Evolutionary conservation across 1,139 yeast genomes (phyloP).

Genomic region (Trichomonascaceae sp.): DNA sequence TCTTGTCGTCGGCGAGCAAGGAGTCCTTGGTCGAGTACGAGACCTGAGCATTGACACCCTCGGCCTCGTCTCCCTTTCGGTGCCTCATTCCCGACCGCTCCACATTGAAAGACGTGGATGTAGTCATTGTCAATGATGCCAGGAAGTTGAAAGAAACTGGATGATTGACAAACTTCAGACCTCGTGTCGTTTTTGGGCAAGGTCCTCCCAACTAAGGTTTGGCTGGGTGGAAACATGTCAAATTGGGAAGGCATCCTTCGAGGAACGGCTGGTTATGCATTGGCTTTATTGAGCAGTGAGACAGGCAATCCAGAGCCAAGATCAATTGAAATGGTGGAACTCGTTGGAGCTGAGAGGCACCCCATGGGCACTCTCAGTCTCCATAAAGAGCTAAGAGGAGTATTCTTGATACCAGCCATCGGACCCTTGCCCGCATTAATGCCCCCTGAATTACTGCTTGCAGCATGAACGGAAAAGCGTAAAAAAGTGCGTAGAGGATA

Average conservation of each 20-base stretch:
- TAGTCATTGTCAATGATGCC: not conserved
- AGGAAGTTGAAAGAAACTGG: not conserved
- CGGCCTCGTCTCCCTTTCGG: not conserved
- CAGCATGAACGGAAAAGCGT: too few species aligned
- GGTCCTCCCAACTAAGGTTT: constrained; percentile 3
- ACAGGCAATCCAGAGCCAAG: not conserved
- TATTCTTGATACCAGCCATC: too few species aligned
- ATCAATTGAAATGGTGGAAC: constrained; percentile 1
- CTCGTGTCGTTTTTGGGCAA: not conserved
- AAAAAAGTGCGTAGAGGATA: too few species aligned
- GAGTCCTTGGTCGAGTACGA: not conserved
- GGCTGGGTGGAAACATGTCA: not conserved
- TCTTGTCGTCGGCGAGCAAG: not conserved
- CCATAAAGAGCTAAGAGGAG: too few species aligned
- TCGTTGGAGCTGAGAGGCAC: too few species aligned
- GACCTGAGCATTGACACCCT: not conserved
- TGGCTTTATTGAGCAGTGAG: not conserved
- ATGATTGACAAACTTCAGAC: not conserved
- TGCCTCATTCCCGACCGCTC: not conserved
- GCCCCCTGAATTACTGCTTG: too few species aligned
- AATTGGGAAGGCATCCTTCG: not conserved
- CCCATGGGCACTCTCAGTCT: too few species aligned
- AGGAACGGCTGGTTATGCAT: not conserved
- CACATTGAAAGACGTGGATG: not conserved
- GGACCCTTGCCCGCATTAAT: too few species aligned